Evolutionary conservation across 257 asterid species (phyloP).

Genomic region (Solanum lignicaule): DNA sequence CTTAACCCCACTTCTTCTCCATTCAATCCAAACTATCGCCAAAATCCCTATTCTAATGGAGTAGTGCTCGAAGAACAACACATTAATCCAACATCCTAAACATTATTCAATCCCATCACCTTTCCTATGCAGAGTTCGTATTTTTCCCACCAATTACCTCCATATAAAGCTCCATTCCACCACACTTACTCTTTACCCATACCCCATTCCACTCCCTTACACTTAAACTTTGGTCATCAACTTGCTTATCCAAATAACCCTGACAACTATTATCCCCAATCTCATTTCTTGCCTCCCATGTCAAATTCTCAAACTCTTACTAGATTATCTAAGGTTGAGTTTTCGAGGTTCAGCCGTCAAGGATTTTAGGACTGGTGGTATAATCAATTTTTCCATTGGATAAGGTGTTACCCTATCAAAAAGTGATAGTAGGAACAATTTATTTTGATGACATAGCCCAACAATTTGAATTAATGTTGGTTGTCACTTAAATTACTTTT

Average conservation of each 20-base stretch:
- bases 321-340: background rate
- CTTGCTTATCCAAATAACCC: background rate
- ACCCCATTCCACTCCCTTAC: background rate
- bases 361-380: background rate
- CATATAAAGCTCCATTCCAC: background rate
- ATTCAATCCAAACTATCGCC: background rate
- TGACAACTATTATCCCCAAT: background rate
- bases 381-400: background rate
- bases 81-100: background rate
- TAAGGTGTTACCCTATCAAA: background rate
- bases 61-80: background rate
- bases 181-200: too few relatives aligned
- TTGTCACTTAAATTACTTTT: too few relatives aligned
- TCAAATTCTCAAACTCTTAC: background rate
- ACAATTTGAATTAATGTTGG: background rate
- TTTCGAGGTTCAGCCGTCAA: background rate
- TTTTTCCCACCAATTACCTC: background rate
- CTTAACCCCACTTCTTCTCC: too few relatives aligned
- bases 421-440: background rate
- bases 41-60: background rate
- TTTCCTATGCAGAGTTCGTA: background rate
- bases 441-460: background rate
- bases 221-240: background rate
- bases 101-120: background rate
- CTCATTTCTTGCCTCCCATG: background rate